Evolutionary conservation across 2,329 filamentous ascomycete species (phyloP), one percentile per base, ranked within the genome.

Genomic region (Arachnomyces sp.): DNA sequence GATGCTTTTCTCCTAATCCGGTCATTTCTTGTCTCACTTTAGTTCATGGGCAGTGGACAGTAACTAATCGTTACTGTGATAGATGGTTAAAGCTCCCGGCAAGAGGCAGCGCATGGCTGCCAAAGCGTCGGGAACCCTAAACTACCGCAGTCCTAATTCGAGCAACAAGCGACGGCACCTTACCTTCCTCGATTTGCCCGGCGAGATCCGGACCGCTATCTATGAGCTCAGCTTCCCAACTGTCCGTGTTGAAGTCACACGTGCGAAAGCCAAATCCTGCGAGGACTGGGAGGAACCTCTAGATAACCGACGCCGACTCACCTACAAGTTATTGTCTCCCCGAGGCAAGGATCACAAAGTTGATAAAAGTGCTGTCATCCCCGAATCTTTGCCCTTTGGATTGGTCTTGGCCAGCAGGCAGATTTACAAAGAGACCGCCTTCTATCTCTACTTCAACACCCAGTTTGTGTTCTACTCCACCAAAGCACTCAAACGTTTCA

Each of bases 181-280:
- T 40, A 73, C 66, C 6, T 83, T 88, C 57, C 70, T 87, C 43
- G 66, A 74, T 20, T 65, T 89, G 1, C 83, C 84, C 0, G 71
- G 76, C 0, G 84, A 89, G 55, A 60, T 89, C 20, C 79, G 84
- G 6, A 66, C 82, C 43, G 76, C 77, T 50, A 74, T 89, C 9
- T 88, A 87, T 56, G 71, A 68, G 30, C 68, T 78, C 49, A 71
- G 79, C 47, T 81, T 86, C 46, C 60, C 68, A 3, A 39, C 37
- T 8, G 43, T 43, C 30, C 46, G 50, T 12, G 46, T 53, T 15
- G 45, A 49, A 13, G 47, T 55, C 25, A 2, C 46, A 13, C 49
- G 46, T 36, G 67, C 71, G 13, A 58, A 47, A 28, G 43, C 61
- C 17, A 25, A 25, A 9, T 9, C 20, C 5, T 5, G 9, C 5